Conservation (phyloP, 148 eudicot genomes). For the Spergularia bocconei region DNA sequence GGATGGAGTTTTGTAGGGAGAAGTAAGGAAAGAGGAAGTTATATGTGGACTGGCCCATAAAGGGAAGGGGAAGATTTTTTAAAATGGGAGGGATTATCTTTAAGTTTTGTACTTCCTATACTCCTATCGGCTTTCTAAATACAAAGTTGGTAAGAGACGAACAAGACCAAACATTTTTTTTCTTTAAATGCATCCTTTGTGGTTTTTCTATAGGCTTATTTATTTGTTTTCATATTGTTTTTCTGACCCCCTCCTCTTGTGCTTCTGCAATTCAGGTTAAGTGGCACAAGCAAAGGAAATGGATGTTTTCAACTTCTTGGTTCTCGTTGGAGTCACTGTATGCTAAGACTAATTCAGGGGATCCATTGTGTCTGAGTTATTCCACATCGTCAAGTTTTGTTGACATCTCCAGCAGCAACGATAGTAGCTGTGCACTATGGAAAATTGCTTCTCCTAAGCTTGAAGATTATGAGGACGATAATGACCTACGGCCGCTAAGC, state of each 20-base stretch:
- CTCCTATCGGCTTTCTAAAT: too few species aligned
- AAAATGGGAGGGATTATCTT: too few species aligned
- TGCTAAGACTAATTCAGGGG: constrained; percentile 77
- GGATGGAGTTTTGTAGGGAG: too few species aligned
- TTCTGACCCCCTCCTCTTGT: background rate
- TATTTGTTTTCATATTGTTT: background rate
- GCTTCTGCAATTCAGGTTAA: constrained; percentile 54
- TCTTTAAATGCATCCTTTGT: too few species aligned
- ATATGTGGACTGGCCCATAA: too few species aligned
- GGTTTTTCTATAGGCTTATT: too few species aligned
- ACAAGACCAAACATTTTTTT: too few species aligned
- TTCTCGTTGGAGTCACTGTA: constrained; percentile 72
- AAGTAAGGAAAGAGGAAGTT: too few species aligned
- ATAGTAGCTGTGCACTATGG: constrained; percentile 72
- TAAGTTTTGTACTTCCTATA: too few species aligned
- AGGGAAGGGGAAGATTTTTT: too few species aligned
- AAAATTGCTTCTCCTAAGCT: constrained; percentile 42
- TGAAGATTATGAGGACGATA: constrained; percentile 55
- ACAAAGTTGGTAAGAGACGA: too few species aligned
- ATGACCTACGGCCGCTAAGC: constrained; percentile 43
- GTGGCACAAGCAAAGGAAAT: constrained; percentile 64
- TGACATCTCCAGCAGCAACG: constrained; percentile 62
- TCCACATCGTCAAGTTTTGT: constrained; percentile 66
- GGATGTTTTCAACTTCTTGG: constrained; percentile 57
- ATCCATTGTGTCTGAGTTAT: constrained; percentile 62